phyloP scores from a whole-genome alignment of 2,329 filamentous ascomycete genomes.

The Talaromyces sp. region DNA sequence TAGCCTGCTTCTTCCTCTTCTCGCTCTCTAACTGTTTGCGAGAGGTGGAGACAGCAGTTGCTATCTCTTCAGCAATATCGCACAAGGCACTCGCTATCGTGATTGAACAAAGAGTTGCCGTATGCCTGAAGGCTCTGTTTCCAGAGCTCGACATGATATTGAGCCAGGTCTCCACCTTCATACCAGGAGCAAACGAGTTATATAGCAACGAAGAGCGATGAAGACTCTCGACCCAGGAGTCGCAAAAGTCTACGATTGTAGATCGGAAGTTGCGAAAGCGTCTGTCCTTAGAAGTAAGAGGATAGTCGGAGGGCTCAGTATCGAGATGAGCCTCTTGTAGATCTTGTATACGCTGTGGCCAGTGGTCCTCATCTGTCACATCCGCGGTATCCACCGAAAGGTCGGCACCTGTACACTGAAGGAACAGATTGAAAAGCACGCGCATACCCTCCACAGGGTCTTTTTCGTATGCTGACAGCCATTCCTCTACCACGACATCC shows the following conservation, averaged over 20 bases:
- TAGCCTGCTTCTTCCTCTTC: constrained; percentile 66
- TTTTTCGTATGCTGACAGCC: constrained; percentile 56
- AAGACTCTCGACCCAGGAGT: constrained; percentile 69
- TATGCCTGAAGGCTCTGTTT: constrained; percentile 88
- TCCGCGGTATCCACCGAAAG: constrained; percentile 75
- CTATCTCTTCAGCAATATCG: constrained; percentile 66
- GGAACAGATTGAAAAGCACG: constrained; percentile 60
- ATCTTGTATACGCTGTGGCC: constrained; percentile 71
- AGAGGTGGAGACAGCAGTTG: constrained; percentile 68
- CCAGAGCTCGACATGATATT: constrained; percentile 84
- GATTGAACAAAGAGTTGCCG: constrained; percentile 79
- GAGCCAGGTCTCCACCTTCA: constrained; percentile 88
- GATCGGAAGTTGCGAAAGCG: constrained; percentile 73
- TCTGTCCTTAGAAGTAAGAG: constrained; percentile 78
- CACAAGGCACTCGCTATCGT: constrained; percentile 76
- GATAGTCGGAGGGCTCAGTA: constrained; percentile 84
- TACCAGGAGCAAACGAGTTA: constrained; percentile 69
- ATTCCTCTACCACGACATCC: constrained; percentile 56
- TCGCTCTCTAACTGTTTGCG: constrained; percentile 77
- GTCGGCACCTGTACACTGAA: constrained; percentile 73
- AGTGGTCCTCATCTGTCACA: constrained; percentile 85
- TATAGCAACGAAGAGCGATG: constrained; percentile 82
- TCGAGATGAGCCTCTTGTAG: constrained; percentile 85
- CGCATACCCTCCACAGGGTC: constrained; percentile 54
- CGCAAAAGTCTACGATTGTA: constrained; percentile 74